Base-by-base conservation (phyloP, 768 basidiomycete species). In the Pleurotus djamor region DNA sequence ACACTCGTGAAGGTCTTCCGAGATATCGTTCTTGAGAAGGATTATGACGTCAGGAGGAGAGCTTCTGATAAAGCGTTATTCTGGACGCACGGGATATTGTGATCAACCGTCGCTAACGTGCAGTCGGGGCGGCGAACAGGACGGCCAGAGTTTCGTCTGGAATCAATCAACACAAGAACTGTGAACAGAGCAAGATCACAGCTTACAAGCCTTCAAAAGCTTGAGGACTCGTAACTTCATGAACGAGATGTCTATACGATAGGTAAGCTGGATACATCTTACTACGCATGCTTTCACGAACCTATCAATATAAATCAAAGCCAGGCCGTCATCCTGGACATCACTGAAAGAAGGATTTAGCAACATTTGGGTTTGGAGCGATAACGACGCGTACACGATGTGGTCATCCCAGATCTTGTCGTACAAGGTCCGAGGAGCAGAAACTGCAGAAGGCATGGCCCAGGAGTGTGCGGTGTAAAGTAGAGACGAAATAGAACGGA, bases 331-430 rank as follows among this genome's bases (percentile, higher is more conserved):
- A 47, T 90, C 84, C 64, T 90, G 85, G 59, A 81, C 71, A 67
- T 90, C 83, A 38, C 92, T 93, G 66, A 48, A 64, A 21, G 51
- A 57, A 37, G 36, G 41, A 50, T 61, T 35, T 66, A 65, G 56
- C 58, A 62, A 37, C 43, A 62, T n/a, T 47, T 52, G 35, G 57
- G 54, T 47, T 16, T 6, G 52, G 54, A 48, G 32, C 38, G 56
- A 59, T 57, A 49, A 54, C 21, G 37, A 33, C 34, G 72, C 91
- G 62, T 67, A 94, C 86, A 98, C 90, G 68, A 96, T 85, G 76
- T 98, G 96, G 71, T 98, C 94, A 64, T 97, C 94, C 87, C 92
- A 97, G 63, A 98, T 94, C 78, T 98, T 98, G 76, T 98, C 96
- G 74, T 98, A 97, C 34, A 98, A 80, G 37, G 96, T 98, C 61